Evolutionary conservation across 768 basidiomycete genomes (phyloP).

Genomic region (Trametes villosa): DNA sequence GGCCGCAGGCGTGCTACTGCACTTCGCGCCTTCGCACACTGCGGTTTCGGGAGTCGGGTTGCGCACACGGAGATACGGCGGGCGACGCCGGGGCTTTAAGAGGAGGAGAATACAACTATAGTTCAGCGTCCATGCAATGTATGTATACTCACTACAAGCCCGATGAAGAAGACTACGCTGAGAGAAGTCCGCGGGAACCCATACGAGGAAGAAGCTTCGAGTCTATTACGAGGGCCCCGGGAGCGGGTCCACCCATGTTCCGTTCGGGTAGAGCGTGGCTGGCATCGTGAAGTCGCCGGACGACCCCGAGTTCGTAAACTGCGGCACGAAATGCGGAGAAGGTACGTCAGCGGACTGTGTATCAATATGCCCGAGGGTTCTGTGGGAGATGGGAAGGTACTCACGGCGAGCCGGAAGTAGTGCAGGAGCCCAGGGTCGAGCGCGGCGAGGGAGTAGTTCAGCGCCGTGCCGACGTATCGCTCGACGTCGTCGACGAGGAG

Average conservation of each 20-base stretch:
- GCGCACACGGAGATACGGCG: slow-evolving; percentile 4
- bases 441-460: slow-evolving; percentile 72
- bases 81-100: slow-evolving; percentile 12
- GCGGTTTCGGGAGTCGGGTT: not conserved
- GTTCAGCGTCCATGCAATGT: slow-evolving; percentile 12
- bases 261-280: slow-evolving; percentile 76
- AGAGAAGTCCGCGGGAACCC: not conserved
- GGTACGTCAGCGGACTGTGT: slow-evolving; percentile 16
- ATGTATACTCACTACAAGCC: slow-evolving; percentile 16
- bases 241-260: slow-evolving; percentile 77
- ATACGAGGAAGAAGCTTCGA: not conserved
- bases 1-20: not conserved
- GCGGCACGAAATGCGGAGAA: slow-evolving; percentile 16
- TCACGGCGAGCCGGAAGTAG: slow-evolving; percentile 80
- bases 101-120: slow-evolving; percentile 19
- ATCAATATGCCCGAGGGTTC: too few species aligned
- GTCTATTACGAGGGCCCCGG: slow-evolving; percentile 59
- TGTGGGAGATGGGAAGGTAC: slow-evolving; percentile 33
- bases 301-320: slow-evolving; percentile 51
- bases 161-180: slow-evolving; percentile 6
- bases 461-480: slow-evolving; percentile 67
- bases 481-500: slow-evolving; percentile 89
- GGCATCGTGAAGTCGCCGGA: slow-evolving; percentile 83
- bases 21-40: not conserved
- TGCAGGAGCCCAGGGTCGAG: slow-evolving; percentile 66